Evolutionary conservation across 2,329 filamentous ascomycete genomes (phyloP).

Genomic region (Coniochaeta sp.): DNA sequence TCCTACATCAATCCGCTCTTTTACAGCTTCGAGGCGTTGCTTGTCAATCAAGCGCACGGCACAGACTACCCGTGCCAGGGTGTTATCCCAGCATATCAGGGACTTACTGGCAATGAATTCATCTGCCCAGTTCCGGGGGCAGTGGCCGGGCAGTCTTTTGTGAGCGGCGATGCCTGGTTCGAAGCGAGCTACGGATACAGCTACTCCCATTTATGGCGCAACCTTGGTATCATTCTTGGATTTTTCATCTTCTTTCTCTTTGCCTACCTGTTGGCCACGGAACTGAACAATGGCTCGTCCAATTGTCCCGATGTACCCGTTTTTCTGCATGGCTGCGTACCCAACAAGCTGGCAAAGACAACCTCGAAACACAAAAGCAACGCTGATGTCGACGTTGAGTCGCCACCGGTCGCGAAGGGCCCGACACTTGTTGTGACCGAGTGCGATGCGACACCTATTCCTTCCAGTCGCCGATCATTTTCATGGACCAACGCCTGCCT

Average conservation of each 20-base stretch:
- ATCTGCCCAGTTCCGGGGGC: slow-evolving; percentile 49
- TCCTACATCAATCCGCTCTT: slow-evolving; percentile 66
- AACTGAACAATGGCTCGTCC: too few relatives aligned
- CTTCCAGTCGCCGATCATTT: slow-evolving; percentile 64
- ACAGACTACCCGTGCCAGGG: slow-evolving; percentile 47
- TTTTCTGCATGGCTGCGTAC: too few relatives aligned
- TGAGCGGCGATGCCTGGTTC: slow-evolving; percentile 58
- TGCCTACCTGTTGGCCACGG: too few relatives aligned
- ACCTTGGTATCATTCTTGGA: slow-evolving; percentile 61
- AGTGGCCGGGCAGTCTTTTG: slow-evolving; percentile 41
- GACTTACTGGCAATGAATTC: slow-evolving; percentile 35
- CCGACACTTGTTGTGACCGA: too few relatives aligned
- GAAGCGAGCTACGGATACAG: slow-evolving; percentile 47
- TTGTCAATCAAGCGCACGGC: slow-evolving; percentile 65
- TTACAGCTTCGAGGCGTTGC: slow-evolving; percentile 65
- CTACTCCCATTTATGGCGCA: slow-evolving; percentile 55
- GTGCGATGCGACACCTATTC: slow-evolving; percentile 8
- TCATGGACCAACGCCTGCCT: slow-evolving; percentile 71
- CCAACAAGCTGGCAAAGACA: too few relatives aligned
- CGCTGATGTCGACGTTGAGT: too few relatives aligned
- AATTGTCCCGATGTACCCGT: too few relatives aligned
- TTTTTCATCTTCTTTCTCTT: slow-evolving; percentile 57
- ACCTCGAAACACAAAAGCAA: too few relatives aligned
- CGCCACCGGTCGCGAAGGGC: too few relatives aligned
- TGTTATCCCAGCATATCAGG: slow-evolving; percentile 39